Conservation (phyloP, 75 land plant species). For the Ceratopteris richardii region DNA sequence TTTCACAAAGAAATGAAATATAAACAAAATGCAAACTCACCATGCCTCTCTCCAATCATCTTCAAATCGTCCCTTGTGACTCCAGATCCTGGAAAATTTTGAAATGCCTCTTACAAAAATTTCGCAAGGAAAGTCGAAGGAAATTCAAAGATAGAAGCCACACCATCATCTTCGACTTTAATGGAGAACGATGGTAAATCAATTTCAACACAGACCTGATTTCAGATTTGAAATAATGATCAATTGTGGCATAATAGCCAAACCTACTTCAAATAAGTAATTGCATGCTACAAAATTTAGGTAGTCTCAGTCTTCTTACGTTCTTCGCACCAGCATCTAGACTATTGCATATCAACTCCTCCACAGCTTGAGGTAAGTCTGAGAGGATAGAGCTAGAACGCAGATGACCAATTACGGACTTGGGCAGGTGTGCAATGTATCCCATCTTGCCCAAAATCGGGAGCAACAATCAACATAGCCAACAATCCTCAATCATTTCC, state of each 20-base stretch:
- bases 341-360: conserved; percentile 80
- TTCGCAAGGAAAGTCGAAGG: background rate
- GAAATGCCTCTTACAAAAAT: conserved; percentile 3
- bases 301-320: conserved; percentile 25
- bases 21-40: conserved; percentile 31
- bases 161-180: conserved; percentile 88
- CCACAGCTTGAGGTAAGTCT: conserved; percentile 69
- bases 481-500: too few relatives aligned
- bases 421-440: conserved; percentile 59
- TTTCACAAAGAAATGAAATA: too few relatives aligned
- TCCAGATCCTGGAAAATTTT: conserved; percentile 58
- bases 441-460: conserved; percentile 22
- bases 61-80: conserved; percentile 76
- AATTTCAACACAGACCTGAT: conserved; percentile 54
- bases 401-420: conserved; percentile 43
- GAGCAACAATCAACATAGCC: too few relatives aligned
- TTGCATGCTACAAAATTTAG: too few relatives aligned
- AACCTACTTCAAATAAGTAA: too few relatives aligned
- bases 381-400: conserved; percentile 58
- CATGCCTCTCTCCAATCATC: conserved; percentile 75
- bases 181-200: conserved; percentile 41
- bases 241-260: too few relatives aligned
- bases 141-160: conserved; percentile 6
- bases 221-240: background rate
- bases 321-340: conserved; percentile 80